phyloP scores from a whole-genome alignment of 2,329 filamentous ascomycete genomes.

The Hysterium pulicare region DNA sequence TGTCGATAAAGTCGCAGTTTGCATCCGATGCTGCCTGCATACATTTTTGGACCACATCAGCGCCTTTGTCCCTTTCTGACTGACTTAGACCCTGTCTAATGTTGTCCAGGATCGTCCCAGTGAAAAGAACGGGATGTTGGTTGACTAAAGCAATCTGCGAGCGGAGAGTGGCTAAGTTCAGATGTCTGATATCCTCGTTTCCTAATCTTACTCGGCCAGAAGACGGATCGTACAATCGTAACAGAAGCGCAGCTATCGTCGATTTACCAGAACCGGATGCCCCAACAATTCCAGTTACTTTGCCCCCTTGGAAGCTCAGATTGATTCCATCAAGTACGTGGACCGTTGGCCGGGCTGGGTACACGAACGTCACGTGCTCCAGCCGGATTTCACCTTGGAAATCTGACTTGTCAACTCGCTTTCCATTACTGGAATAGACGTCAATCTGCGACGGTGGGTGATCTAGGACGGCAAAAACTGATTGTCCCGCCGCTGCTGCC shows the following conservation, averaged over 20 bases:
- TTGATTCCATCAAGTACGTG: slow-evolving; percentile 39
- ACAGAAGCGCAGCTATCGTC: slow-evolving; percentile 42
- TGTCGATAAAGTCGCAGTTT: slow-evolving; percentile 43
- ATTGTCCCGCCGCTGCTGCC: slow-evolving; percentile 51
- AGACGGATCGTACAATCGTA: slow-evolving; percentile 38
- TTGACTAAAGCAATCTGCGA: slow-evolving; percentile 31
- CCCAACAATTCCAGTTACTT: slow-evolving; percentile 46
- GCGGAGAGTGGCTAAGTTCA: slow-evolving; percentile 31
- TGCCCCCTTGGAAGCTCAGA: slow-evolving; percentile 35
- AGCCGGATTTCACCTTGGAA: slow-evolving; percentile 34
- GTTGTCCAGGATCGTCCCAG: slow-evolving; percentile 35
- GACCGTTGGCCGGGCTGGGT: slow-evolving; percentile 42
- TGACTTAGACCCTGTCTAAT: slow-evolving; percentile 32
- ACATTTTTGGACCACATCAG: slow-evolving; percentile 48
- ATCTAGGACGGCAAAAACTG: slow-evolving; percentile 45
- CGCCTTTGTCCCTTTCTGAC: slow-evolving; percentile 42
- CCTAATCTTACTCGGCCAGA: slow-evolving; percentile 27
- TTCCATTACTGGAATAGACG: slow-evolving; percentile 32
- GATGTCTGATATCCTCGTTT: slow-evolving; percentile 20
- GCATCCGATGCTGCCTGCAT: slow-evolving; percentile 53
- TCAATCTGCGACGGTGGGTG: slow-evolving; percentile 38
- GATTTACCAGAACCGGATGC: slow-evolving; percentile 45
- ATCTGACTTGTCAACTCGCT: slow-evolving; percentile 12
- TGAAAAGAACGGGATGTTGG: slow-evolving; percentile 32
- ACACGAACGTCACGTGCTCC: slow-evolving; percentile 41